A percentile compares a stretch with the other conserved stretches of the same genome.
phyloP scores from a whole-genome alignment of 2,329 filamentous ascomycete species.

The Zymoseptoria tritici region DNA sequence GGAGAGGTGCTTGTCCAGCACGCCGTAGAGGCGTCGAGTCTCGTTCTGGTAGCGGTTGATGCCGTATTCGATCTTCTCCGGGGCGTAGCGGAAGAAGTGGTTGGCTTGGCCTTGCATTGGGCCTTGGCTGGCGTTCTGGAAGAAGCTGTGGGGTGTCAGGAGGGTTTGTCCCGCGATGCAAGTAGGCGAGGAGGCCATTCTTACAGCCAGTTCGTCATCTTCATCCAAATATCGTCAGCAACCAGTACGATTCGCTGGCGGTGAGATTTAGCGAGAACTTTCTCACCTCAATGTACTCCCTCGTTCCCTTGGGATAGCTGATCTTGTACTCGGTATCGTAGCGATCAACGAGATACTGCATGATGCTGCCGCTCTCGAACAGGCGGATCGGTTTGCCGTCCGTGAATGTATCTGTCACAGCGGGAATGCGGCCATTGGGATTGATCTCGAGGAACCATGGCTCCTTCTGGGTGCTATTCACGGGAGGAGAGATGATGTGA shows the following conservation, averaged over 20 bases:
- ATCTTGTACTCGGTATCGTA: constrained; percentile 66
- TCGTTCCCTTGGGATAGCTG: constrained; percentile 63
- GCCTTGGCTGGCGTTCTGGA: constrained; percentile 61
- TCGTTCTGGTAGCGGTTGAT: constrained; percentile 78
- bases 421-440: constrained; percentile 86
- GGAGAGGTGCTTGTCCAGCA: constrained; percentile 64
- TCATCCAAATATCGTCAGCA: background rate
- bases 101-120: constrained; percentile 47
- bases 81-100: constrained; percentile 52
- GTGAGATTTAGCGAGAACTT: background rate
- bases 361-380: constrained; percentile 77
- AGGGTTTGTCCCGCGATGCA: background rate
- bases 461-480: constrained; percentile 60
- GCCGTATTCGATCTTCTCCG: constrained; percentile 74
- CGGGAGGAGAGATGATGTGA: background rate
- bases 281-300: constrained; percentile 58
- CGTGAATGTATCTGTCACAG: constrained; percentile 68
- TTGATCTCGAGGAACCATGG: constrained; percentile 87
- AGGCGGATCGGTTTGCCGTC: constrained; percentile 67
- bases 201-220: constrained; percentile 64
- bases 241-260: background rate
- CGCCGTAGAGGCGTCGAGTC: constrained; percentile 71
- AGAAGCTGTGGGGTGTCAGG: constrained; percentile 34
- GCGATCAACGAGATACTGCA: constrained; percentile 69
- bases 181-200: background rate